Percentiles rank a stretch among this genome's conserved stretches.
phyloP scores from a whole-genome alignment of 2,329 filamentous ascomycete species.

The Grosmannia clavigera region DNA sequence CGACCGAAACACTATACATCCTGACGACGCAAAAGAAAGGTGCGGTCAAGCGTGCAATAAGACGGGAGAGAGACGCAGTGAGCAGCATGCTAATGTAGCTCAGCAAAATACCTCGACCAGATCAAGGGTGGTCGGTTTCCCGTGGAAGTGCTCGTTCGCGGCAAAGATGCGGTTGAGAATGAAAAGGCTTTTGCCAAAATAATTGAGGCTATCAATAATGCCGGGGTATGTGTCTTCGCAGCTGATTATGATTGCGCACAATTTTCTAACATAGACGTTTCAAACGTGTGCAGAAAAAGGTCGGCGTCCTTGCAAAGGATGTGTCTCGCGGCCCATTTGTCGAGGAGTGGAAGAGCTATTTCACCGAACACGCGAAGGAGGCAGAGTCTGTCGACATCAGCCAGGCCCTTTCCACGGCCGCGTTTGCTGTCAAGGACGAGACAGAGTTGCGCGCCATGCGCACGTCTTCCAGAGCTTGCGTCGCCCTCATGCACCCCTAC shows the following conservation, averaged over 20 bases:
- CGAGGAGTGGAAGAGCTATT: conserved; percentile 88
- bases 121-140: conserved; percentile 87
- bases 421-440: conserved; percentile 89
- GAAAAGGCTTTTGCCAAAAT: conserved; percentile 80
- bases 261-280: conserved; percentile 1
- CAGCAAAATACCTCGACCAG: conserved; percentile 85
- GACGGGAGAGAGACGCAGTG: not conserved
- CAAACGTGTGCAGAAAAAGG: conserved; percentile 57
- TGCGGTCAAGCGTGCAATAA: conserved; percentile 23
- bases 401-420: conserved; percentile 65
- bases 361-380: conserved; percentile 67
- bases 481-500: conserved; percentile 88
- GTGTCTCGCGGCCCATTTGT: conserved; percentile 76
- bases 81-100: not conserved
- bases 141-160: conserved; percentile 80
- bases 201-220: conserved; percentile 71
- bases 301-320: conserved; percentile 79
- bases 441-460: conserved; percentile 88
- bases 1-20: conserved; percentile 75
- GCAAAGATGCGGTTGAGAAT: conserved; percentile 86
- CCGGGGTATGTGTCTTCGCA: conserved; percentile 52
- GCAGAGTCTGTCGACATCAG: conserved; percentile 81
- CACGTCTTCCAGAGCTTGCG: conserved; percentile 86
- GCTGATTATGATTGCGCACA: not conserved
- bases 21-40: conserved; percentile 97